Base-by-base conservation (phyloP, 2,329 filamentous ascomycete genomes). In the Cytospora piceicola region DNA sequence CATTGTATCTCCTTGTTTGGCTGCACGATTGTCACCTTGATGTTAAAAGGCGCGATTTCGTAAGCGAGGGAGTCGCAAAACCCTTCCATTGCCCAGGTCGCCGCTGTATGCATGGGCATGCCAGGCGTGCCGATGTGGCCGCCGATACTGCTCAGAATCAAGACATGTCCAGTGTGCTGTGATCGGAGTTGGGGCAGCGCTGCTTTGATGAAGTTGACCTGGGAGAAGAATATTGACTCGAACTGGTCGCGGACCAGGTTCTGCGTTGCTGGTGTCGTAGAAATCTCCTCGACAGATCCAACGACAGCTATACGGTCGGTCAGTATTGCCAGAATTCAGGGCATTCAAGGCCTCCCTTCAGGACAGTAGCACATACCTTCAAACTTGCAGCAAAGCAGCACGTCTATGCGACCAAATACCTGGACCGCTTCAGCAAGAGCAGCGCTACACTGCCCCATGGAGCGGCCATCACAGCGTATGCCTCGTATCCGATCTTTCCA, bases 1-100 rank as follows among this genome's bases (percentile, higher is more conserved):
- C 93, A 88, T 69, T 90, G 88, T 68, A 97, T 92, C 80, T 98
- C 94, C 79, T 97, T 93, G 77, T 93, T 96, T 30, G 94, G 93
- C 81, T 99, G 94, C 54, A 99, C 90, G 70, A 98, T 94, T 51
- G 93, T 97, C 77, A 98, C 87, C 77, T 94, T 96, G 80, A 98
- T 88, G 78, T 97, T 97, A 81, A 98, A 98, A 0, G 95, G 95
- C 0, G 94, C 91, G 69, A 99, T 91, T 78, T 99, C 95, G 78
- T 97, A 99, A 1, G 94, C 94, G 29, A 99, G 84, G 67, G 92
- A 93, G 78, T 98, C 94, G 79, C 94, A 97, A 76, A 95, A 97
- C 22, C 94, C 95, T 78, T 98, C 95, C 42, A 97, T 85, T 1
- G 93, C 95, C 93, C 94, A 97, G 46, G 93, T 94, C 17, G 93